Conservation (phyloP, 345 rosid species). For the Salix udensis region DNA sequence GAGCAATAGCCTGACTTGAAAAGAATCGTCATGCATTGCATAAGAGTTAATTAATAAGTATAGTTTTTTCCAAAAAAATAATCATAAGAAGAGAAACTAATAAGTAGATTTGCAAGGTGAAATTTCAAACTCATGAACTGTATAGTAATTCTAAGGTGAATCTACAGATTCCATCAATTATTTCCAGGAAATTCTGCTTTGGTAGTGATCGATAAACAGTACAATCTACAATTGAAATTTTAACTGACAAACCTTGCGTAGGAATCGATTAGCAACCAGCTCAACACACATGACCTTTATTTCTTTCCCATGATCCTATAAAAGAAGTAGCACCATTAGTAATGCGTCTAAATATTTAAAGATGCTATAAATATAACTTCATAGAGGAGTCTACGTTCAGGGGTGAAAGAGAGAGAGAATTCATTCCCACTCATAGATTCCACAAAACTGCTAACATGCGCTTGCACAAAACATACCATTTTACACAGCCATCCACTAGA, state of each 20-base stretch:
- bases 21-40: no score
- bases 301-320: slow-evolving; percentile 48
- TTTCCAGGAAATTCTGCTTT: no score
- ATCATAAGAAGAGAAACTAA: no score
- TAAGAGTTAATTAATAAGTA: no score
- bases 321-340: slow-evolving; percentile 4
- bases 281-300: slow-evolving; percentile 75
- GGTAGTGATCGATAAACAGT: no score
- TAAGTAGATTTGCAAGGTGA: no score
- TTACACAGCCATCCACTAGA: not conserved
- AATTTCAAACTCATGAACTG: no score
- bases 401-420: not conserved
- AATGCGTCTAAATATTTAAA: not conserved
- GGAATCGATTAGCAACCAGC: slow-evolving; percentile 83
- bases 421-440: not conserved
- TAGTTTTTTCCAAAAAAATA: no score
- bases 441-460: not conserved
- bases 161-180: no score
- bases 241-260: no score
- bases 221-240: slow-evolving; percentile 2
- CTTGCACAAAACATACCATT: not conserved
- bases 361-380: not conserved
- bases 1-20: no score
- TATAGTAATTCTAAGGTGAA: no score
- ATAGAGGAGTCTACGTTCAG: not conserved